Conservation (phyloP, 129 eudicot species). For the Deinandra increscens region DNA sequence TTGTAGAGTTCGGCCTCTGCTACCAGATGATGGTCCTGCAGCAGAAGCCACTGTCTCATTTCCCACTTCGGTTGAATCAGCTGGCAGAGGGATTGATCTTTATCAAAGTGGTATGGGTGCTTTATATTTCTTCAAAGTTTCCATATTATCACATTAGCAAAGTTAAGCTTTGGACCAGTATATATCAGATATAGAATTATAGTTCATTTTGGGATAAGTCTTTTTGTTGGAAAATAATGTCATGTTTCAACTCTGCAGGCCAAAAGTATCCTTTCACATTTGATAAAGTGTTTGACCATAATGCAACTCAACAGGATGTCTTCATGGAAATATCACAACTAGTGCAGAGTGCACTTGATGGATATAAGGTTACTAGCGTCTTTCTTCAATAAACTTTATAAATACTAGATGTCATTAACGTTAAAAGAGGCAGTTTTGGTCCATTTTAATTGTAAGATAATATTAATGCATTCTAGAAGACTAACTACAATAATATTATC, state of each 20-base stretch:
- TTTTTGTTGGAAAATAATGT: background rate
- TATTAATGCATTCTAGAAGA: too few species aligned
- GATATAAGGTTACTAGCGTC: conserved; percentile 49
- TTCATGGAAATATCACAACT: conserved; percentile 70
- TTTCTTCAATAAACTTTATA: background rate
- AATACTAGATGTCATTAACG: background rate
- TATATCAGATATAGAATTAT: background rate
- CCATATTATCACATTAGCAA: background rate
- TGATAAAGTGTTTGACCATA: conserved; percentile 60
- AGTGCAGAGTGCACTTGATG: conserved; percentile 73
- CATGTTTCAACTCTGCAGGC: conserved; percentile 25
- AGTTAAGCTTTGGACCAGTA: background rate
- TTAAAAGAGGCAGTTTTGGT: background rate
- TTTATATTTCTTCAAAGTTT: background rate
- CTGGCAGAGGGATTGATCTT: conserved; percentile 56
- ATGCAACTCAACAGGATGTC: conserved; percentile 56
- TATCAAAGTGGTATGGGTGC: conserved; percentile 44
- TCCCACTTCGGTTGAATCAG: conserved; percentile 45
- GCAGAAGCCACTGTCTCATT: conserved; percentile 39
- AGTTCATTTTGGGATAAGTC: background rate
- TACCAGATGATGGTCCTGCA: conserved; percentile 53
- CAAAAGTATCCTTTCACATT: conserved; percentile 57
- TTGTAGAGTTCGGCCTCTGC: conserved; percentile 63
- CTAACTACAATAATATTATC: too few species aligned
- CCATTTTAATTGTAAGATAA: too few species aligned